Evolutionary conservation across 179 eudicot genomes (phyloP), one percentile per base, ranked within the genome.

Genomic region (Nepenthes alata): DNA sequence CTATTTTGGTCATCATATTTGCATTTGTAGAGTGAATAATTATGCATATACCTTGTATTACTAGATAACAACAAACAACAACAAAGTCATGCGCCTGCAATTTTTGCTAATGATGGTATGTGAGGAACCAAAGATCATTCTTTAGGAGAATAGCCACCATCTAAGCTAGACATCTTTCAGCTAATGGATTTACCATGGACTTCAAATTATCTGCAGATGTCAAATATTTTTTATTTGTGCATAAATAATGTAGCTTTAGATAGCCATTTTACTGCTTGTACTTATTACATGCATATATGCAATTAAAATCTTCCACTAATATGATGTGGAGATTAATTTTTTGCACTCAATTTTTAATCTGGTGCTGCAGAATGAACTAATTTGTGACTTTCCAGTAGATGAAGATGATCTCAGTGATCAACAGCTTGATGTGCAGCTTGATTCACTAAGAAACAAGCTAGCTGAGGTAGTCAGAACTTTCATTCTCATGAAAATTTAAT

Each of bases 341-440:
- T 41, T 1, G 45, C 45, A 41, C 5, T 41, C 5, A 41, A 41
- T 47, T 66, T 67, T 52, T 11, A 2, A 47, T 59, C 55, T 69
- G 50, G 52, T 58, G 47, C 61, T 64, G 39, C 68, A 88, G 95
- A 63, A 57, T 61, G 86, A 71, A 62, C 67, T 70, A 37, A 62
- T 79, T 74, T 67, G 70, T 59, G 83, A 72, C 48, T 73, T 66
- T 72, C 62, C 63, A 34, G 68, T 75, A 64, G 82, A 80, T 69
- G 58, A 64, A 51, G 75, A 80, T 64, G 73, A 70, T 59, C 62
- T 63, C 54, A 61, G 45, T 58, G 80, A 85, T 68, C 68, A 66
- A 59, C 80, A 78, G 65, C 60, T 81, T 47, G 95, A 85, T 49
- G 73, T 57, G 41, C 71, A 87, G 70, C 78, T 87, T 71, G 81